Percentiles rank a stretch among this genome's conserved stretches.
Evolutionary conservation across 208 protist genomes (phyloP).

Genomic region (Trichomonas tenax): DNA sequence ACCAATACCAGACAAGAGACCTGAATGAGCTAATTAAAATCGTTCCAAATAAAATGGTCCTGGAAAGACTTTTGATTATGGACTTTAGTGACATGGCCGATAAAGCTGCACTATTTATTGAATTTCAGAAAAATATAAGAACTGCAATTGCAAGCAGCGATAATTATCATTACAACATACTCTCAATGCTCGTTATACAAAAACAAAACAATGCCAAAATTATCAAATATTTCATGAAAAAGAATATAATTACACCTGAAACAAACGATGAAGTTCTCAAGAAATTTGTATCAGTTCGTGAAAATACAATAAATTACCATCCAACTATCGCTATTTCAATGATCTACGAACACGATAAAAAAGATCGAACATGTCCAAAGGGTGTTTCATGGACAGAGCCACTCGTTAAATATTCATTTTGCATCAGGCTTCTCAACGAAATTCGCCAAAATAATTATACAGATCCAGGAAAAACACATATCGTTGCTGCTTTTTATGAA

Average conservation of each 20-base stretch:
- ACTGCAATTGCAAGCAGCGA: neutral
- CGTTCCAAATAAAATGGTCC: neutral
- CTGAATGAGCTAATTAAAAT: neutral
- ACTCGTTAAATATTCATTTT: neutral
- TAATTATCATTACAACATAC: neutral
- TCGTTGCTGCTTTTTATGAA: neutral
- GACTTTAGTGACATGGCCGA: neutral
- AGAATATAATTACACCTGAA: neutral
- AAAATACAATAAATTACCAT: neutral
- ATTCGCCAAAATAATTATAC: neutral
- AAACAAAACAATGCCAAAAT: neutral
- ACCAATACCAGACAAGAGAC: neutral
- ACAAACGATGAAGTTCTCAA: neutral
- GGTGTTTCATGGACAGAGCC: neutral
- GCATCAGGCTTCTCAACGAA: neutral
- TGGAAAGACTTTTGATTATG: neutral
- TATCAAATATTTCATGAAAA: neutral
- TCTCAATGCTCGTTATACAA: neutral
- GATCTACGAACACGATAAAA: neutral
- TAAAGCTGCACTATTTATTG: neutral
- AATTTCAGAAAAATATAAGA: neutral
- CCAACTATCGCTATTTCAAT: neutral
- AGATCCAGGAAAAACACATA: neutral
- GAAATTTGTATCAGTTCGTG: neutral
- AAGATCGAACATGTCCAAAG: neutral